Conservation (phyloP, 2,329 filamentous ascomycete species). For the Aspergillus fumigatus region DNA sequence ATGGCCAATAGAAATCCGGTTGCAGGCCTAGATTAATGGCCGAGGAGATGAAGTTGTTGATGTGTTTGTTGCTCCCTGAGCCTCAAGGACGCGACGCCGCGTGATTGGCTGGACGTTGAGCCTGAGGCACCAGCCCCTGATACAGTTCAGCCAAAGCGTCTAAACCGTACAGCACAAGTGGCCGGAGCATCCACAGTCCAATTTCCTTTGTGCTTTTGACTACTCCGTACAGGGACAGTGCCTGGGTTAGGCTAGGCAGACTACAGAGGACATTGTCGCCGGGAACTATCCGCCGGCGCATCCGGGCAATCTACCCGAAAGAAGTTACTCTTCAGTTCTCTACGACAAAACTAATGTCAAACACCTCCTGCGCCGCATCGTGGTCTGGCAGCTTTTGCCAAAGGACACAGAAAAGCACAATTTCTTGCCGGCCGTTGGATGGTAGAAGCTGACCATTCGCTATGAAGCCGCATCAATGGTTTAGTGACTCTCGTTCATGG, state of each 20-base stretch:
- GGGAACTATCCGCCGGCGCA: background rate
- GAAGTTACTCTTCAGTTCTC: background rate
- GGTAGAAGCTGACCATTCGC: background rate
- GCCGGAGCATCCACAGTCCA: background rate
- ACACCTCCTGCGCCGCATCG: background rate
- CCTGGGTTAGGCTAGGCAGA: no score
- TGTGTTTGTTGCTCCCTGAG: constrained; percentile 14
- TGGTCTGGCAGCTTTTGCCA: background rate
- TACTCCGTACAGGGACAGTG: no score
- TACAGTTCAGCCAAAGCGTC: no score
- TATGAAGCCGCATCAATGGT: background rate
- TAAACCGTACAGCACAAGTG: background rate
- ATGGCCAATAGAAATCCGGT: background rate
- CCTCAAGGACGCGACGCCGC: constrained; percentile 15
- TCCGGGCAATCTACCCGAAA: background rate
- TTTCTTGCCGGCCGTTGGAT: background rate
- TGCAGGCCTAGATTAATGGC: background rate
- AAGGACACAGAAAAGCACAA: background rate
- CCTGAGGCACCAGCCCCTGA: constrained; percentile 8
- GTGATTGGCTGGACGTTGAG: background rate
- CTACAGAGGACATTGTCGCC: background rate
- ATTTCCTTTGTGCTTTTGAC: background rate
- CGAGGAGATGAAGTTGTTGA: constrained; percentile 9
- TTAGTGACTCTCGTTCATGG: background rate
- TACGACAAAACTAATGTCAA: background rate